Evolutionary conservation across 1,139 yeast genomes (phyloP).

Genomic region (Ogataea hybrid): DNA sequence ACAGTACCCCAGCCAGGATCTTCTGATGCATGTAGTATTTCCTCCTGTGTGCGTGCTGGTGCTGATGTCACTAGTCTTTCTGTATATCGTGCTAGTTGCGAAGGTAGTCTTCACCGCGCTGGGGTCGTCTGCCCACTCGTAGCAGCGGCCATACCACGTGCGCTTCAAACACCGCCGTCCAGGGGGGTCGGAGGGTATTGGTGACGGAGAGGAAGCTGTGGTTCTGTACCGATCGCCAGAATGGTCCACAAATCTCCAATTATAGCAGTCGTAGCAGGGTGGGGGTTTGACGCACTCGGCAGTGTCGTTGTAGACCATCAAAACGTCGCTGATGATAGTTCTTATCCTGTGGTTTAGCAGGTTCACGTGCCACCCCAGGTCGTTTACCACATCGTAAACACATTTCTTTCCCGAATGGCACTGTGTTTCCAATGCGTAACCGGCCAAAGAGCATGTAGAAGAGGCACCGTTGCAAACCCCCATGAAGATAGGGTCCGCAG

Average conservation of each 20-base stretch:
- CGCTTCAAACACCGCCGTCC: conserved; percentile 31
- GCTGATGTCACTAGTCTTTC: conserved; percentile 1
- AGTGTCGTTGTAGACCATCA: conserved; percentile 69
- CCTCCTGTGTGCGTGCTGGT: conserved; percentile 5
- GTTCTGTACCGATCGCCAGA: conserved; percentile 30
- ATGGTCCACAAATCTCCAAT: conserved; percentile 78
- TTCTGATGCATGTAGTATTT: conserved; percentile 17
- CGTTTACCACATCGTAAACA: conserved; percentile 85
- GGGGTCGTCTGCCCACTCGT: conserved; percentile 32
- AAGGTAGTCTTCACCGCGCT: conserved; percentile 5
- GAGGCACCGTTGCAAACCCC: conserved; percentile 97
- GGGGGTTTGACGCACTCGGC: conserved; percentile 74
- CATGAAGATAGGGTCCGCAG: conserved; percentile 96
- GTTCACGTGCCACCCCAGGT: conserved; percentile 89
- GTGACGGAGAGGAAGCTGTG: conserved; percentile 16
- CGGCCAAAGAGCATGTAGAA: conserved; percentile 85
- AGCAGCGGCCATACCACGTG: conserved; percentile 38
- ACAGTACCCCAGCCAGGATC: conserved; percentile 26
- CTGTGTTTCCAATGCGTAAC: conserved; percentile 96
- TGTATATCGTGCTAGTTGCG: conserved; percentile 2
- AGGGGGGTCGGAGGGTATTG: conserved; percentile 21
- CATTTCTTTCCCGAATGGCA: conserved; percentile 93
- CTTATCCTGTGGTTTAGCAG: conserved; percentile 87
- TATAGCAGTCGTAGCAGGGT: conserved; percentile 84
- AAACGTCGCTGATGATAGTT: conserved; percentile 82